phyloP scores from a whole-genome alignment of 345 rosid genomes.

The Populus ilicifolia region DNA sequence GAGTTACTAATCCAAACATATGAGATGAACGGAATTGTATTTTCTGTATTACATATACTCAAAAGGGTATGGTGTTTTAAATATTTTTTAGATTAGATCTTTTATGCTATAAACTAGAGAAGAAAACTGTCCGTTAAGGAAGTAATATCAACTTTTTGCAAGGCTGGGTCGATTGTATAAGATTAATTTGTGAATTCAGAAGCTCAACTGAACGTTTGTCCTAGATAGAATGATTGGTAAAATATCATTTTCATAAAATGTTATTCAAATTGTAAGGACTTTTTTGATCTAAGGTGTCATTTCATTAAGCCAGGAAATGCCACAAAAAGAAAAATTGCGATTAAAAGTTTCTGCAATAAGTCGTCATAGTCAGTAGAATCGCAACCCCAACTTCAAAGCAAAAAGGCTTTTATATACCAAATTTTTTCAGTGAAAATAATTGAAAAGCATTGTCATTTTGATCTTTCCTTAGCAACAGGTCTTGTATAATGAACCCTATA shows the following conservation, averaged over 20 bases:
- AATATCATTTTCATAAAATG: background rate
- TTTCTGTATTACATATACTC: background rate
- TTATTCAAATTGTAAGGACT: background rate
- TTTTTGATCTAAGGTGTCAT: background rate
- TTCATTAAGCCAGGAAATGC: too few species aligned
- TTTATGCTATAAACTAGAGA: background rate
- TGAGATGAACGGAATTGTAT: background rate
- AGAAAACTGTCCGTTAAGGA: background rate
- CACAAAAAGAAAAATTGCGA: too few species aligned
- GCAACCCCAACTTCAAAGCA: too few species aligned
- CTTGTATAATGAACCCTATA: background rate
- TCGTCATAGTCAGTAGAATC: too few species aligned
- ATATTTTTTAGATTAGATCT: background rate
- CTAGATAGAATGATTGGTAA: background rate
- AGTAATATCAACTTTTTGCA: background rate
- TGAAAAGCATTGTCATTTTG: too few species aligned
- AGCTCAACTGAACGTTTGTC: background rate
- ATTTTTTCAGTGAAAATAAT: too few species aligned
- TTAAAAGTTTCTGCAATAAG: too few species aligned
- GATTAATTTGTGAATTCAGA: background rate
- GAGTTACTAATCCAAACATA: background rate
- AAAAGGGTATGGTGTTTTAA: background rate
- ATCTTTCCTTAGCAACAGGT: too few species aligned
- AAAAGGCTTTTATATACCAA: too few species aligned
- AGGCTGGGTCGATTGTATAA: background rate